Evolutionary conservation across 2,329 filamentous ascomycete species (phyloP), one percentile per base, ranked within the genome.

Genomic region (Colletotrichum eleusines): DNA sequence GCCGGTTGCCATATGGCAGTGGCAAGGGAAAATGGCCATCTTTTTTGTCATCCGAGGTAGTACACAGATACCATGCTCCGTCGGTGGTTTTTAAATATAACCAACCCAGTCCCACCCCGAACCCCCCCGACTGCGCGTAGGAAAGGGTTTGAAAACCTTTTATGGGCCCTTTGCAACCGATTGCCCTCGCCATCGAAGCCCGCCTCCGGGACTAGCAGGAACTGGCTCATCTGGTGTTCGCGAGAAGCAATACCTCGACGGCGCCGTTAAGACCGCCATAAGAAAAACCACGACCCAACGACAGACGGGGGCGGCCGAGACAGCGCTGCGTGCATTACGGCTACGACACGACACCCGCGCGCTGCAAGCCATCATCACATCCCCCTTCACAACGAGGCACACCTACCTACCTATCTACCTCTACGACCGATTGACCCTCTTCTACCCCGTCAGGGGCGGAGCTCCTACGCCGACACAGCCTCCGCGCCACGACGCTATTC

Each of bases 31-130:
- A n/a, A n/a, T n/a, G n/a, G n/a, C n/a, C n/a, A n/a, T n/a, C n/a
- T n/a, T n/a, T n/a, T n/a, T n/a, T n/a, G n/a, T n/a, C n/a, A n/a
- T n/a, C n/a, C n/a, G n/a, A 7, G 31, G 7, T 33, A 33, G 7
- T 33, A 33, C 31, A 33, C 31, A 40, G 38, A 14, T 18, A 18
- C 5, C 40, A 42, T 18, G 40, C 40, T 42, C 40, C 40, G 7
- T n/a, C n/a, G n/a, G n/a, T n/a, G n/a, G n/a, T n/a, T n/a, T 38
- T 9, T 46, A 46, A 20, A 46, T 46, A 68, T 59, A 68, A 71
- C 58, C 42, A 71, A 23, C 44, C n/a, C 44, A 68, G 68, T 71
- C 64, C 64, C 68, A 68, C 68, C 51, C 58, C 44, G 33, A 46
- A 48, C 35, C 35, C 26, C 33, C 33, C 42, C 8, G n/a, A 38